phyloP scores from a whole-genome alignment of 1,139 yeast species.

The Geotrichum siamense region DNA sequence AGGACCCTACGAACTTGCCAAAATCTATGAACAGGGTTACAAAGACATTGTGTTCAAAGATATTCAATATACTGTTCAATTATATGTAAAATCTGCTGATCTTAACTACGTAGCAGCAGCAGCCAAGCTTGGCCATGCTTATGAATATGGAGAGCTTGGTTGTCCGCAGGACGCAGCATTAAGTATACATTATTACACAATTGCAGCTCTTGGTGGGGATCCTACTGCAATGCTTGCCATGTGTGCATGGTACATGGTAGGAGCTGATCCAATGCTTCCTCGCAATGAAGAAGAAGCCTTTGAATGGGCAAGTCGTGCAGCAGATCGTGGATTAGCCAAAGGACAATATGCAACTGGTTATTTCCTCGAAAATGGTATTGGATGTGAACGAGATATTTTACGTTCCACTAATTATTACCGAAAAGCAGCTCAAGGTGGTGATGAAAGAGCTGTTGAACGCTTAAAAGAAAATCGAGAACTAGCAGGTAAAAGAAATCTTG shows the following conservation, averaged over 20 bases:
- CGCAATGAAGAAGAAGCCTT: constrained; percentile 81
- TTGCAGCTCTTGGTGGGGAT: constrained; percentile 85
- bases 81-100: constrained; percentile 84
- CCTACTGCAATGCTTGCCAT: constrained; percentile 84
- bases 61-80: constrained; percentile 72
- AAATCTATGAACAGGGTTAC: constrained; percentile 77
- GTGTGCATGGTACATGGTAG: constrained; percentile 95
- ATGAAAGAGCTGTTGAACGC: constrained; percentile 50
- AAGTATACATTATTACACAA: constrained; percentile 86
- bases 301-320: constrained; percentile 91
- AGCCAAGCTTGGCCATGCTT: constrained; percentile 69
- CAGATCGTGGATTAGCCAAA: constrained; percentile 61
- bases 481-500: constrained; percentile 15
- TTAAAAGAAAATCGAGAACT: constrained; percentile 23
- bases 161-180: constrained; percentile 79
- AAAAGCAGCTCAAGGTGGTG: constrained; percentile 68
- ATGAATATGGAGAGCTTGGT: constrained; percentile 70
- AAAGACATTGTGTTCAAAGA: constrained; percentile 83
- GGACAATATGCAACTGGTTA: constrained; percentile 86
- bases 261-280: constrained; percentile 74
- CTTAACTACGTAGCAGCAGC: constrained; percentile 80
- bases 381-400: constrained; percentile 53
- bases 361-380: constrained; percentile 82
- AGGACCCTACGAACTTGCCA: constrained; percentile 89
- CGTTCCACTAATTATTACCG: constrained; percentile 71